phyloP scores from a whole-genome alignment of 306 rosid species.

The Acacia acuminata region DNA sequence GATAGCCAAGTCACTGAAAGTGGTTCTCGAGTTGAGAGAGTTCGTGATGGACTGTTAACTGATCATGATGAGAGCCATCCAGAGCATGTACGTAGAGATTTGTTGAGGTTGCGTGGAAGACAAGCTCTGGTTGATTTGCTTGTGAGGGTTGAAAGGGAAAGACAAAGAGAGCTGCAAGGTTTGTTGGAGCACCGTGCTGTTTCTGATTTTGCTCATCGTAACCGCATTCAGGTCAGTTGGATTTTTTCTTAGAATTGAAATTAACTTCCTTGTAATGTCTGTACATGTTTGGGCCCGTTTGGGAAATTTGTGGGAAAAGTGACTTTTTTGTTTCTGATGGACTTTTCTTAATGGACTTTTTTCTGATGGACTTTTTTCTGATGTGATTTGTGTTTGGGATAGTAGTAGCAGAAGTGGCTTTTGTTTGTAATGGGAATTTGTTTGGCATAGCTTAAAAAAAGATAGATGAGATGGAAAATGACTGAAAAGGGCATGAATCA shows the following conservation, averaged over 20 bases:
- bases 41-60: constrained; percentile 49
- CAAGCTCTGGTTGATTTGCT: constrained; percentile 95
- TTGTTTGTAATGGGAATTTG: no score
- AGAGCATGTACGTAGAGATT: constrained; percentile 85
- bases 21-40: constrained; percentile 55
- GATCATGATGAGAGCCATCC: constrained; percentile 90
- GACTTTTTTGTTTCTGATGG: no score
- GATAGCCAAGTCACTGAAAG: constrained; percentile 60
- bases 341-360: no score
- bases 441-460: no score
- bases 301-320: no score
- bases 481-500: no score
- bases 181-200: constrained; percentile 97
- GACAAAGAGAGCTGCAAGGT: constrained; percentile 92
- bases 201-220: constrained; percentile 98
- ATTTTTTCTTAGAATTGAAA: constrained; percentile 25
- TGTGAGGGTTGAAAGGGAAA: constrained; percentile 88
- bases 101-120: constrained; percentile 92
- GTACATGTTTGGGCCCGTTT: constrained; percentile 17
- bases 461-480: no score
- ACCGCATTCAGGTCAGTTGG: constrained; percentile 94
- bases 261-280: constrained; percentile 18
- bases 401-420: no score
- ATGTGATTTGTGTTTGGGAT: no score
- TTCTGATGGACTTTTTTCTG: no score